Conservation (phyloP, 257 asterid species). For the Rhazya stricta region DNA sequence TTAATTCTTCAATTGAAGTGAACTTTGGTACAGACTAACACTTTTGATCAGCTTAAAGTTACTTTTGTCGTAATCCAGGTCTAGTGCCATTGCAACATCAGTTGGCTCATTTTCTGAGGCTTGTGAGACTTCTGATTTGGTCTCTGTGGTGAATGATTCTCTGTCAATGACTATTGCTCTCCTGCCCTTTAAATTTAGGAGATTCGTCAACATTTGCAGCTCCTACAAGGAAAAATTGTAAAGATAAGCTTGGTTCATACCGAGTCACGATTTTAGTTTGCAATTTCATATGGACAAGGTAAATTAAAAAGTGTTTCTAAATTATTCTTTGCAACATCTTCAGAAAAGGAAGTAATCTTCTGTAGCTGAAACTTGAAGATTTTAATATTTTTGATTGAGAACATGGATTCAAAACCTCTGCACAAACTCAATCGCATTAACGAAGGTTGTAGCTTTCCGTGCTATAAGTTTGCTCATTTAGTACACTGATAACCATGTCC, state of each 20-base stretch:
- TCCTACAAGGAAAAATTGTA: constrained; percentile 27
- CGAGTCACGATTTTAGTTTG: not conserved
- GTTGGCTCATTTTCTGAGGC: constrained; percentile 1
- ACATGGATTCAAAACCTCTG: constrained; percentile 62
- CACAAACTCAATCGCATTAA: constrained; percentile 9
- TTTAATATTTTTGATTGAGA: constrained; percentile 53
- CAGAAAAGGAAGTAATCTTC: constrained; percentile 75
- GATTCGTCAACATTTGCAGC: constrained; percentile 25
- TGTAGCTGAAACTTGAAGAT: constrained; percentile 54
- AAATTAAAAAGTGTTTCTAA: constrained; percentile 23
- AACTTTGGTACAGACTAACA: constrained; percentile 22
- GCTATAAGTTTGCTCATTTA: too few relatives aligned
- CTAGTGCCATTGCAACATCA: not conserved
- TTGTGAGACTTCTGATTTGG: constrained; percentile 1
- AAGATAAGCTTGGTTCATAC: not conserved
- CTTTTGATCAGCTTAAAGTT: not conserved
- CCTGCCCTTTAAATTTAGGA: constrained; percentile 23
- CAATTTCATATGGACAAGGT: constrained; percentile 6
- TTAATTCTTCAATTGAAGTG: constrained; percentile 15
- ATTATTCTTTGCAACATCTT: constrained; percentile 45
- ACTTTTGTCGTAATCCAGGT: constrained; percentile 1
- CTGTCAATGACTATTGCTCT: constrained; percentile 19
- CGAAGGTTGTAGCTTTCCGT: too few relatives aligned
- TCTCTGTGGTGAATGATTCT: constrained; percentile 17
- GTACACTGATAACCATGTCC: too few relatives aligned